Evolutionary conservation across 345 rosid genomes (phyloP), one percentile per base, ranked within the genome.

Genomic region (Carallia brachiata): DNA sequence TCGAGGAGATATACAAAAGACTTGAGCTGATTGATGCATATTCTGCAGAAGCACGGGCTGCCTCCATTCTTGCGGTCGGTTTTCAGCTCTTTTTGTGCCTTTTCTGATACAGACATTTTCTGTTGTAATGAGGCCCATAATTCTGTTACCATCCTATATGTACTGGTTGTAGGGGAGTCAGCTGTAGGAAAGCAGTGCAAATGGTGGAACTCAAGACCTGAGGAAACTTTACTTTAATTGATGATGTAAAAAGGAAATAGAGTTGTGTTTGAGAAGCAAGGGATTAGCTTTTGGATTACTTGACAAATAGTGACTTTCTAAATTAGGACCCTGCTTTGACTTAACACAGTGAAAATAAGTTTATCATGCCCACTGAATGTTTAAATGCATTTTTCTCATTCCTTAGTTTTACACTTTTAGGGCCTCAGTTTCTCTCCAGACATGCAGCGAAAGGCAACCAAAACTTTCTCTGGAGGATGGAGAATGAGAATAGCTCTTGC

Each of bases 401-500:
- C 28, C 28, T 72, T 36, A 6, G 52, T 30, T 61, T 44, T 17
- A 36, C 30, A 70, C 75, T 63, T 85, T 10, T 93, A 95, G 99
- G 99, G 99, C 70, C 90, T 95, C 69, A 92, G 98, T 82, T 95
- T 95, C 93, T 52, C 97, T 70, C 85, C 90, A 71, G 98, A 95
- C 69, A 95, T 95, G 99, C 96, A 88, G 86, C 68, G 56, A 72
- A 90, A 81, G 78, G 70, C 96, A 47, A 95, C 99, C 39, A 95
- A 84, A 82, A 70, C 91, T 5, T 92, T 95, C 80, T 95, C 99
- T 75, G 99, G 99, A 76, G 98, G 98, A 80, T 95, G 99, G 98
- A 84, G 99, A 52, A 95, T 95, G 99, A 83, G 99, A 80, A 90
- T 95, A 69, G 99, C 99, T 63, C 90, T 95, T 77, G 99, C 99